A percentile compares a stretch with the other conserved stretches of the same genome.
These are phyloP conservation scores for Opeltia flavorubescens DNA, from an alignment of 495 filamentous ascomycete species.

Conservation along the genomic window DNA sequence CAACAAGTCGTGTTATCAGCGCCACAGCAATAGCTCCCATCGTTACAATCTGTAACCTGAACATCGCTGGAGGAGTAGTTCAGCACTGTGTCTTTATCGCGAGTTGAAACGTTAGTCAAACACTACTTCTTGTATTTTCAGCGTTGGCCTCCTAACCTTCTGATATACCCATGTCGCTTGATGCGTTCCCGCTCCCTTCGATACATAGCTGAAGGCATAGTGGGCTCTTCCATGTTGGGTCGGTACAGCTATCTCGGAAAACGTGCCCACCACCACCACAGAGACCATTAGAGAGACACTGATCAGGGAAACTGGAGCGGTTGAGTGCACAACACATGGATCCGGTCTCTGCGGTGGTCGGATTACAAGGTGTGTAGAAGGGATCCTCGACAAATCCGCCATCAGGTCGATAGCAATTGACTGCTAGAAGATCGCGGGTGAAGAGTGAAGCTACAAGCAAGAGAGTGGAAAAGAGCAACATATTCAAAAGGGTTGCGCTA, in stretches of 20 bases:
- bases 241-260: neutral
- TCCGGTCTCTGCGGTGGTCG: neutral
- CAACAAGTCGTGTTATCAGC: neutral
- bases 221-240: neutral
- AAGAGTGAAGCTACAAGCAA: neutral
- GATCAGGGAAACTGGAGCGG: neutral
- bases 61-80: neutral
- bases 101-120: neutral
- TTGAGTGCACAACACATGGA: neutral
- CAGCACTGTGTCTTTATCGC: neutral
- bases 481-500: neutral
- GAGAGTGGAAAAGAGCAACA: neutral
- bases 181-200: neutral
- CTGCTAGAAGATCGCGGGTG: neutral
- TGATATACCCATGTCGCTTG: neutral
- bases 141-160: neutral
- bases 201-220: conserved; percentile 1
- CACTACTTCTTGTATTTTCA: neutral
- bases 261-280: neutral
- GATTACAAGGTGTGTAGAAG: neutral
- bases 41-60: neutral
- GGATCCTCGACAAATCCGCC: neutral
- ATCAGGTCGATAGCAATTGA: neutral
- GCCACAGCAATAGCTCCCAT: conserved; percentile 1
- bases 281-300: neutral